These are phyloP conservation scores for Starmerella geochares DNA, from an alignment of 805 yeast genomes.

Conservation along the genomic window DNA sequence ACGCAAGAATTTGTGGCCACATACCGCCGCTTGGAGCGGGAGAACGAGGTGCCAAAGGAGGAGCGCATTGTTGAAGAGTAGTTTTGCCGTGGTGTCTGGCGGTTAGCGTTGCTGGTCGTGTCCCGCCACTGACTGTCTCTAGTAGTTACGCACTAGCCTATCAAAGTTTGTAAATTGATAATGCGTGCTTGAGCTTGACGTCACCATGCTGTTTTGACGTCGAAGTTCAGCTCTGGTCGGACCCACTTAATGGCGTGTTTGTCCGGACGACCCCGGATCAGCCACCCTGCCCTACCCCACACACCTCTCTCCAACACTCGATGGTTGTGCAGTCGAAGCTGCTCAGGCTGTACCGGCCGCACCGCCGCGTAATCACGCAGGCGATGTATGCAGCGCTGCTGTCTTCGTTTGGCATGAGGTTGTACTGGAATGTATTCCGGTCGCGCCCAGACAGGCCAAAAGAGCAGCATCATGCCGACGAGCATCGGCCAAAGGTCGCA, in stretches of 20 bases:
- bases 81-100: background rate
- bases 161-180: no score
- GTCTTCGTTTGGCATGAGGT: slow-evolving; percentile 15
- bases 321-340: slow-evolving; percentile 7
- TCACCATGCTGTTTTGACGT: no score
- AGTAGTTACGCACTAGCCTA: no score
- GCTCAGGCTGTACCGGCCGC: slow-evolving; percentile 9
- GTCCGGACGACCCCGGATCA: background rate
- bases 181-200: no score
- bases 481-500: slow-evolving; percentile 25
- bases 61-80: slow-evolving; percentile 12
- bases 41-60: slow-evolving; percentile 16
- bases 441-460: background rate
- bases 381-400: slow-evolving; percentile 19
- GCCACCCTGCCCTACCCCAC: slow-evolving; percentile 6
- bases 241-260: background rate
- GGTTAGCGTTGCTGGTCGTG: no score
- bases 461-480: background rate
- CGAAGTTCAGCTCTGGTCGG: background rate
- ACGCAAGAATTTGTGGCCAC: slow-evolving; percentile 24
- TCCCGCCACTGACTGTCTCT: no score
- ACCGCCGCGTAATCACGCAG: slow-evolving; percentile 22
- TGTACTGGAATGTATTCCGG: slow-evolving; percentile 10
- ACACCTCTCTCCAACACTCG: background rate
- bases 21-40: slow-evolving; percentile 14